Evolutionary conservation across 2,329 filamentous ascomycete genomes (phyloP).

Genomic region (Metarhizium humberi): DNA sequence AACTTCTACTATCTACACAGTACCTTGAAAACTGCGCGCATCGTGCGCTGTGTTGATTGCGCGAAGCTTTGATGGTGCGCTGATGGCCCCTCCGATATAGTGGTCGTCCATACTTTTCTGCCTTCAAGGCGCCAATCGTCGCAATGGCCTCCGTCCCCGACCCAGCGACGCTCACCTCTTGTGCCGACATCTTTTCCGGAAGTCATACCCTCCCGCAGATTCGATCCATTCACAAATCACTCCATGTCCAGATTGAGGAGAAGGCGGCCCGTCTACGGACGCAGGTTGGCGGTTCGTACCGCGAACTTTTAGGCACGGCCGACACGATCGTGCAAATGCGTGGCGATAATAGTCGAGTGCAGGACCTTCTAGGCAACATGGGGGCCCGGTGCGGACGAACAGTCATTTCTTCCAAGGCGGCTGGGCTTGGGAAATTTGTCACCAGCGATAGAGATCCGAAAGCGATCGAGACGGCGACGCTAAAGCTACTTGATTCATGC

Average conservation of each 20-base stretch:
- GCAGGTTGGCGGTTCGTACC: constrained; percentile 63
- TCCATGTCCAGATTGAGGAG: constrained; percentile 52
- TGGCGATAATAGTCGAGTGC: constrained; percentile 62
- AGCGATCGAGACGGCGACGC: constrained; percentile 29
- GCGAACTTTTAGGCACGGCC: constrained; percentile 82
- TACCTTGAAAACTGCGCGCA: not conserved
- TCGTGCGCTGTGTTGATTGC: not conserved
- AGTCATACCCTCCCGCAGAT: constrained; percentile 53
- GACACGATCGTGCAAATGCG: constrained; percentile 93
- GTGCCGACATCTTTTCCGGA: constrained; percentile 44
- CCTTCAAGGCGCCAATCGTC: constrained; percentile 4
- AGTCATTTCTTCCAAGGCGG: constrained; percentile 56
- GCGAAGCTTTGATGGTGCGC: not conserved
- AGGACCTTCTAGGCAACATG: constrained; percentile 61
- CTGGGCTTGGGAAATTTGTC: constrained; percentile 42
- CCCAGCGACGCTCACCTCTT: constrained; percentile 36
- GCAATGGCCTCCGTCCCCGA: constrained; percentile 34
- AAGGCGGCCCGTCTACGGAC: constrained; percentile 53
- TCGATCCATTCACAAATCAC: constrained; percentile 50
- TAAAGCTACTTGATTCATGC: constrained; percentile 43
- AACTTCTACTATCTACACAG: not conserved
- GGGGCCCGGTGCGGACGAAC: constrained; percentile 68
- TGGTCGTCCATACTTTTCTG: not conserved
- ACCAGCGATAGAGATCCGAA: constrained; percentile 16
- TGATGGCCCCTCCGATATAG: constrained; percentile 4